Percentiles rank a stretch among this genome's conserved stretches.
Evolutionary conservation across 495 filamentous ascomycete genomes (phyloP).

Genomic region (Xylaria grammica): DNA sequence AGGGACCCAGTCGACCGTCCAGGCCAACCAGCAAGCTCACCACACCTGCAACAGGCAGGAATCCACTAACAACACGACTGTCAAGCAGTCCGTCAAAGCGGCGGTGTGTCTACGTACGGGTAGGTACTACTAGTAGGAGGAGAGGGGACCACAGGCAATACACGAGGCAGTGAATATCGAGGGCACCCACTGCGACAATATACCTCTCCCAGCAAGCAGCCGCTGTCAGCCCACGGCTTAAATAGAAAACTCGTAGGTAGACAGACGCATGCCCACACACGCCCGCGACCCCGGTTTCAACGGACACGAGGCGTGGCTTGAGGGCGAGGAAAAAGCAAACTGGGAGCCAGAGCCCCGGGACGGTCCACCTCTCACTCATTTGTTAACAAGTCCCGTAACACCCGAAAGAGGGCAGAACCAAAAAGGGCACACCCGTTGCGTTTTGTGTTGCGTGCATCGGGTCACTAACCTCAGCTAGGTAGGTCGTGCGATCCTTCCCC

Average conservation of each 20-base stretch:
- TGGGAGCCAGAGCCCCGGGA: constrained; percentile 25
- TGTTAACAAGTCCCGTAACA: constrained; percentile 24
- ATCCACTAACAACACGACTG: constrained; percentile 29
- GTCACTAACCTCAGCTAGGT: constrained; percentile 31
- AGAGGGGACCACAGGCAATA: not conserved
- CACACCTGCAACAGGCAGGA: constrained; percentile 22
- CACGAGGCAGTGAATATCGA: constrained; percentile 4
- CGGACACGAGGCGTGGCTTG: constrained; percentile 11
- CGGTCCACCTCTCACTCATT: constrained; percentile 19
- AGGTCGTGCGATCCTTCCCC: constrained; percentile 40
- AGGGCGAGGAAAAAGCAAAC: constrained; percentile 28
- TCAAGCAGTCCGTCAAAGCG: constrained; percentile 31
- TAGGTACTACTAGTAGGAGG: too few relatives aligned
- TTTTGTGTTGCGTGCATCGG: constrained; percentile 41
- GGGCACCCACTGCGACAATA: not conserved
- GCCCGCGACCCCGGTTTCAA: constrained; percentile 12
- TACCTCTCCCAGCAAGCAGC: not conserved
- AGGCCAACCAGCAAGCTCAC: constrained; percentile 25
- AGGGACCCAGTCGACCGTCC: constrained; percentile 29
- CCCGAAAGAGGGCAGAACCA: constrained; percentile 26
- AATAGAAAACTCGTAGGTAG: too few relatives aligned
- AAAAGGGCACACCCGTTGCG: constrained; percentile 33
- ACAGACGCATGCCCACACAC: too few relatives aligned
- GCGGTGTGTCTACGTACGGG: constrained; percentile 33
- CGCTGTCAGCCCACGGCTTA: not conserved